Evolutionary conservation across 2,329 filamentous ascomycete species (phyloP), one percentile per base, ranked within the genome.

Genomic region (Allantophomopsis lycopodina): DNA sequence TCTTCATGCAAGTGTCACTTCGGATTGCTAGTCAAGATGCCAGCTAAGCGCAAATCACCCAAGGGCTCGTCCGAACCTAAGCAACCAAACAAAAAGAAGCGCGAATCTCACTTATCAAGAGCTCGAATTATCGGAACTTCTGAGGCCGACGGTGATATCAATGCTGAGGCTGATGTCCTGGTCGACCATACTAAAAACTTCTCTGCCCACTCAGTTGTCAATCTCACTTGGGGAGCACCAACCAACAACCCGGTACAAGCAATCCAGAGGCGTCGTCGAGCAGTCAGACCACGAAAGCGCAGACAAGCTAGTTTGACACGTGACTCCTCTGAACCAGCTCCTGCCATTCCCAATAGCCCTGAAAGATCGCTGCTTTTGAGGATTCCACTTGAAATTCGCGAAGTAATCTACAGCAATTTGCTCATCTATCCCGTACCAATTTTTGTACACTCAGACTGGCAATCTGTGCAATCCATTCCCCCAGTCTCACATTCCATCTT

Each of bases 401-500:
- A 54, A 32, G 39, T 35, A 12, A 46, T 55, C 14, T 55, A 53
- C 33, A 18, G 18, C 1, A 45, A 47, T 18, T 37, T 52, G 5
- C 42, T 54, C 14, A 35, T 45, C 8, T 42, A 47, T 21, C 17
- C 21, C 2, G 42, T 37, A 11, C 42, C 50, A 2, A 51, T 55
- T n/a, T 40, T 50, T n/a, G 20, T 54, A 3, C 42, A 51, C 12
- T 20, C 41, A 11, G 44, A 51, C 35, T 53, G 48, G 49, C 32
- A 35, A 7, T 41, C 38, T 7, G 40, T 49, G 2, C 47, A 53
- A 37, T 39, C 36, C 13, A 46, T 43, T 7, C 18, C 37, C 2
- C 34, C 31, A 12, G 34, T 43, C 4, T 32, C 38, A 12, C 43
- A 46, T 36, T 34, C 32, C 18, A 37, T 53, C 23, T 32, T 50